Base-by-base conservation (phyloP, 768 basidiomycete genomes). In the Macrolepiota fuliginosa region DNA sequence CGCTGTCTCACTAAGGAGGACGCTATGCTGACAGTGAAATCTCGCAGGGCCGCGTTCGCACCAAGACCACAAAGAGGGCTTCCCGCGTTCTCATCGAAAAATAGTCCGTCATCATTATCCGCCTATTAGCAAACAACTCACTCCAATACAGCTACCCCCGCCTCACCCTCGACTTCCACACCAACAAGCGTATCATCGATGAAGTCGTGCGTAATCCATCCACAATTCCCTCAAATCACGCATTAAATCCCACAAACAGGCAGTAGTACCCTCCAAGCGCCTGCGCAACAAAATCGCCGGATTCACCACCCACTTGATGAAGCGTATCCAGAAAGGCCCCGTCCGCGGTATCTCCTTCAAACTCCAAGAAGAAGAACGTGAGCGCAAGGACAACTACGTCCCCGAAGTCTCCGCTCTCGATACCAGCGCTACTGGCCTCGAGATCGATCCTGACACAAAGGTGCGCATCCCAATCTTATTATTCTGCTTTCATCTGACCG, bases 311-410 rank as follows among this genome's bases (percentile, higher is more conserved):
- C 97, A 99, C 76, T 83, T 99, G 77, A 99, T 99, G 97, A 98
- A 95, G 86, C 95, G 97, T 72, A 99, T 99, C 71, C 94, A 97
- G 78, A 88, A 88, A 63, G 97, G 97, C 2, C 97, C 97, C 70
- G 97, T 99, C 66, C 94, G 95, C 66, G 97, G 97, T 70, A 99
- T 99, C 76, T 98, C 97, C 60, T 99, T 98, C 94, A 97, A 98
- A 80, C 91, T 99, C 69, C 97, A 99, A 77, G 97, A 98, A 74
- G 97, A 99, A 79, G 97, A 99, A 81, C 87, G 97, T 64, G 97
- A 99, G 80, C 82, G 96, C 71, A 98, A 98, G 86, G 97, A 99
- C 76, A 96, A 98, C 84, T 98, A 93, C 77, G 96, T 98, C 57
- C 97, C 97, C 65, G 97, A 98, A 73, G 89, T 97, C 40, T 99